phyloP scores from a whole-genome alignment of 2,329 filamentous ascomycete species.

The Leptographium galeiforme region DNA sequence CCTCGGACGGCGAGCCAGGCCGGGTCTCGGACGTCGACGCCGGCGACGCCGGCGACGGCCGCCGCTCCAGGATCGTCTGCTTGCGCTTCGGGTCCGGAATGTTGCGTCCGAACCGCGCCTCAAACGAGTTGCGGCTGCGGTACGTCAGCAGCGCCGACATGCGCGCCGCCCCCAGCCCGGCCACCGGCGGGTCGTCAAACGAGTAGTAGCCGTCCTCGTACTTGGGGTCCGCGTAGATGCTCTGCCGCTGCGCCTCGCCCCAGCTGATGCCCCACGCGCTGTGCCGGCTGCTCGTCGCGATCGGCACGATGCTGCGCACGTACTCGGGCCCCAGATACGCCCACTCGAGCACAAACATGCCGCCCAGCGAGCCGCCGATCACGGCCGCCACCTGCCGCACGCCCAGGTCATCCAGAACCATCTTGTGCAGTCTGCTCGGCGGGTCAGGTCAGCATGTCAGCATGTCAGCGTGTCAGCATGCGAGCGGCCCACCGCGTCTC shows the following conservation, averaged over 20 bases:
- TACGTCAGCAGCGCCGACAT: slow-evolving; percentile 97
- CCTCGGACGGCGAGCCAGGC: slow-evolving; percentile 39
- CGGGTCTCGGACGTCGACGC: not conserved
- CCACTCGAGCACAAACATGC: slow-evolving; percentile 86
- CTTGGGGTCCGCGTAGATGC: slow-evolving; percentile 96
- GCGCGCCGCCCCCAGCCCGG: slow-evolving; percentile 81
- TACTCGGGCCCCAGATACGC: slow-evolving; percentile 83
- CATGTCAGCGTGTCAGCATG: too few species aligned
- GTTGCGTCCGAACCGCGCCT: slow-evolving; percentile 87
- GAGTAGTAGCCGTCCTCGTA: slow-evolving; percentile 95
- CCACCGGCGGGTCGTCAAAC: slow-evolving; percentile 72
- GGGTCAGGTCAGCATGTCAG: not conserved
- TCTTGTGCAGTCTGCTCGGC: slow-evolving; percentile 54
- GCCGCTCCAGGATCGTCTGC: slow-evolving; percentile 65
- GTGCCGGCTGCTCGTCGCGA: slow-evolving; percentile 72
- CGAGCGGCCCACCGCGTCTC: not conserved
- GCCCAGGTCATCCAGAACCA: slow-evolving; percentile 68
- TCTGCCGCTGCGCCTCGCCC: slow-evolving; percentile 79
- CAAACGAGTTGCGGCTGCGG: slow-evolving; percentile 91
- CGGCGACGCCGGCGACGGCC: slow-evolving; percentile 37
- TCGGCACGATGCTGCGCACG: slow-evolving; percentile 66
- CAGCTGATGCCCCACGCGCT: slow-evolving; percentile 87
- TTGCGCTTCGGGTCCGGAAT: slow-evolving; percentile 72
- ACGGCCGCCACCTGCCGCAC: slow-evolving; percentile 67
- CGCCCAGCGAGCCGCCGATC: slow-evolving; percentile 73